phyloP scores from a whole-genome alignment of 805 yeast genomes.

The Candida schatavii region DNA sequence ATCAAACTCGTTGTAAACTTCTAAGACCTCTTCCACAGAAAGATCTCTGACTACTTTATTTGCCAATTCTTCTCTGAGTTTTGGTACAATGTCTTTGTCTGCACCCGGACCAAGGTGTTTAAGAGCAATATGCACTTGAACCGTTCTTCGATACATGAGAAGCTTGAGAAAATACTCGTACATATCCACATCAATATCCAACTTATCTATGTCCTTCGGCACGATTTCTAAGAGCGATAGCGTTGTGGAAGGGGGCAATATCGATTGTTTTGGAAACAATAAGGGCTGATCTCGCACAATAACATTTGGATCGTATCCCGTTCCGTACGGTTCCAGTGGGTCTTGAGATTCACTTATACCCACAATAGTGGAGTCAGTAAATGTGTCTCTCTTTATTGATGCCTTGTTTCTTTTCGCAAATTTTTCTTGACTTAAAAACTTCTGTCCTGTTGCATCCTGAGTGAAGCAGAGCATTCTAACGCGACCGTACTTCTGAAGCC shows the following conservation, averaged over 20 bases:
- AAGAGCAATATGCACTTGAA: slow-evolving; percentile 46
- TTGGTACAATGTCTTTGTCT: slow-evolving; percentile 42
- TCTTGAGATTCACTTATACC: slow-evolving; percentile 38
- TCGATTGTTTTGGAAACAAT: slow-evolving; percentile 24
- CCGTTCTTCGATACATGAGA: slow-evolving; percentile 47
- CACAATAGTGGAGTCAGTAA: slow-evolving; percentile 54
- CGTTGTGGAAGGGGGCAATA: slow-evolving; percentile 31
- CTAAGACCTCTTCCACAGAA: slow-evolving; percentile 51
- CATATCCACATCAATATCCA: slow-evolving; percentile 47
- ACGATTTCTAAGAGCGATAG: slow-evolving; percentile 57
- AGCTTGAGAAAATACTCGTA: slow-evolving; percentile 68
- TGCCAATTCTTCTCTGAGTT: slow-evolving; percentile 31
- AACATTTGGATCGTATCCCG: slow-evolving; percentile 33
- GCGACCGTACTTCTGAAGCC: slow-evolving; percentile 70
- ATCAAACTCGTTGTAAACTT: slow-evolving; percentile 51
- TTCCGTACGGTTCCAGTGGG: slow-evolving; percentile 22
- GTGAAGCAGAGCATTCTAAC: slow-evolving; percentile 74
- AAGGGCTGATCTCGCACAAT: slow-evolving; percentile 37
- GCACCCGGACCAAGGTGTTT: slow-evolving; percentile 82
- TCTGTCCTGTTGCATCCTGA: slow-evolving; percentile 48
- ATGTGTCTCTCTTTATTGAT: slow-evolving; percentile 62
- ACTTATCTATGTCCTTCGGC: slow-evolving; percentile 29
- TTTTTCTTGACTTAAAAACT: slow-evolving; percentile 57
- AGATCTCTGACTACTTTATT: slow-evolving; percentile 48
- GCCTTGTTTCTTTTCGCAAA: slow-evolving; percentile 56